Percentiles rank a stretch among this genome's conserved stretches.
These are phyloP conservation scores for Plasmodium ovale DNA, from an alignment of 169 alveolate species.

Conservation along the genomic window DNA sequence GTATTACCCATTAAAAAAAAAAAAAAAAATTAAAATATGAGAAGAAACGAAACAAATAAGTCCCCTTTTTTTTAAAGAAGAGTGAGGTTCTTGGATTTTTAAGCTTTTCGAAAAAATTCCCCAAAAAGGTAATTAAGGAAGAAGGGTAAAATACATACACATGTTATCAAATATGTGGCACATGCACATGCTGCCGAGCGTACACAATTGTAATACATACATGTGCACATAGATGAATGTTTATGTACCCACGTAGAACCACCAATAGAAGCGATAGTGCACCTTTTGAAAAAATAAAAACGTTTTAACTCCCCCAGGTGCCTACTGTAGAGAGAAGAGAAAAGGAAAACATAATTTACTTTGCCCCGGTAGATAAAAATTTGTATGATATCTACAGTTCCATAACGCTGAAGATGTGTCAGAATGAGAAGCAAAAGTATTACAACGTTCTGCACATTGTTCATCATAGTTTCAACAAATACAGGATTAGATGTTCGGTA, in stretches of 20 bases:
- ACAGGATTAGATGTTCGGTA: slow-evolving; percentile 67
- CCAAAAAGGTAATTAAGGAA: slow-evolving; percentile 29
- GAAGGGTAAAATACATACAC: neutral
- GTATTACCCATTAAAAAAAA: neutral
- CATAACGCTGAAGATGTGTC: slow-evolving; percentile 32
- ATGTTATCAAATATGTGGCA: no score
- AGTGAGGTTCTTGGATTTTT: slow-evolving; percentile 62
- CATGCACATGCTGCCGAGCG: no score
- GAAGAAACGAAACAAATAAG: neutral
- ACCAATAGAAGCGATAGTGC: neutral
- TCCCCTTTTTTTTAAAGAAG: slow-evolving; percentile 32
- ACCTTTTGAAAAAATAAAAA: slow-evolving; percentile 2
- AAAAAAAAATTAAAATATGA: slow-evolving; percentile 4
- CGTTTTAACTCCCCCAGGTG: neutral
- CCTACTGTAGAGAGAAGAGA: slow-evolving; percentile 28
- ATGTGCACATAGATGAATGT: neutral
- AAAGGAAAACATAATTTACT: slow-evolving; percentile 63
- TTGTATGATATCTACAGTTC: slow-evolving; percentile 53
- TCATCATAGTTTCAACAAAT: slow-evolving; percentile 44
- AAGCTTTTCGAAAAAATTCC: slow-evolving; percentile 48
- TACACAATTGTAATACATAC: neutral
- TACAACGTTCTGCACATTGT: slow-evolving; percentile 53
- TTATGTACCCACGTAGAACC: neutral
- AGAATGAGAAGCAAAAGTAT: slow-evolving; percentile 32
- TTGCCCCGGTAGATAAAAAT: slow-evolving; percentile 48